Evolutionary conservation across 306 rosid species (phyloP).

Genomic region (Gynostemma pentaphyllum): DNA sequence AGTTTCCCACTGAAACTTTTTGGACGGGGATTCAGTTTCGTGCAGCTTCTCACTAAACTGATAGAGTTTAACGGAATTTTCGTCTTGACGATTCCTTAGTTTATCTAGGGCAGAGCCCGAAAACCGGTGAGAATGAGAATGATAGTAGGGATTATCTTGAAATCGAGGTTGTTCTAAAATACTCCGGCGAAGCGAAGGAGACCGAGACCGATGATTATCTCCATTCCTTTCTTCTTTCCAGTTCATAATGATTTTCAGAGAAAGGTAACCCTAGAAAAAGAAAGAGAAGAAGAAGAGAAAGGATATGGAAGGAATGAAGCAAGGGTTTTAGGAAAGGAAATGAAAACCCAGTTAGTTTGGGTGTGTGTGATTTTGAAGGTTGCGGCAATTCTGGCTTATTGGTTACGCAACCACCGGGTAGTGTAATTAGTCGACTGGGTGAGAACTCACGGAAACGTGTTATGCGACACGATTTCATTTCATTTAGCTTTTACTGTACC

Average conservation of each 20-base stretch:
- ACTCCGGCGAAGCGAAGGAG: neutral
- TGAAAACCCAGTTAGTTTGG: too few relatives aligned
- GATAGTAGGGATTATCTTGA: neutral
- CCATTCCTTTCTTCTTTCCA: neutral
- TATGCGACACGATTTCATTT: neutral
- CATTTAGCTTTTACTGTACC: too few relatives aligned
- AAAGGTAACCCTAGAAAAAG: neutral
- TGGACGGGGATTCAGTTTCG: constrained; percentile 7
- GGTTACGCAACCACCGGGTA: constrained; percentile 1
- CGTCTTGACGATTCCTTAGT: neutral
- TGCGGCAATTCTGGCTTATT: neutral
- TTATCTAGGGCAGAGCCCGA: neutral
- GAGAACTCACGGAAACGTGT: neutral
- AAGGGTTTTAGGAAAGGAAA: too few relatives aligned
- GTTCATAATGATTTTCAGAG: neutral
- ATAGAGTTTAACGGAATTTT: neutral
- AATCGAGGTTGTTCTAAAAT: neutral
- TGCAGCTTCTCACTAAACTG: neutral
- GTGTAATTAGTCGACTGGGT: neutral
- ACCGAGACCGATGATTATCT: neutral
- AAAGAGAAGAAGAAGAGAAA: neutral
- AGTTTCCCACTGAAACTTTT: constrained; percentile 26
- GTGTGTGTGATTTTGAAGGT: neutral
- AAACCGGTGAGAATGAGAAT: neutral
- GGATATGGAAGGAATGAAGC: neutral